These are phyloP conservation scores for Candida qinlingensis DNA, from an alignment of 805 yeast species.

Conservation along the genomic window DNA sequence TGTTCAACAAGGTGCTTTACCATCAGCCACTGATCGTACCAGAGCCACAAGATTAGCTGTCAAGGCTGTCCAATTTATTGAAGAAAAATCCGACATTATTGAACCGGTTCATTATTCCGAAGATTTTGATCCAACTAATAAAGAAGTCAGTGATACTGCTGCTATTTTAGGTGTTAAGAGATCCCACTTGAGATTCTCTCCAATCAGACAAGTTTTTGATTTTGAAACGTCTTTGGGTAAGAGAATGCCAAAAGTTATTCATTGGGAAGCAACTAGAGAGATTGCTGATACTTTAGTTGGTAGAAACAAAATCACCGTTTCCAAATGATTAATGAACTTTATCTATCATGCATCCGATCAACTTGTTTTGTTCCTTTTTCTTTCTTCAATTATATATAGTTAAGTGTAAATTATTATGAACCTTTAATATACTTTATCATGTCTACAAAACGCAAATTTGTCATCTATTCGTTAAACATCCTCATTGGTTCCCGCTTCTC, in stretches of 20 bases:
- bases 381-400: too few species aligned
- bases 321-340: neutral
- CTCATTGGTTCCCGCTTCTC: neutral
- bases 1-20: constrained; percentile 79
- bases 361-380: too few species aligned
- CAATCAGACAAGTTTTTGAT: constrained; percentile 75
- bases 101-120: constrained; percentile 42
- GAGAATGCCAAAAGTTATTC: constrained; percentile 86
- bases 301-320: constrained; percentile 31
- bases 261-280: constrained; percentile 74
- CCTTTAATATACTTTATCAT: too few species aligned
- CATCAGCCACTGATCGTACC: constrained; percentile 74
- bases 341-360: too few species aligned
- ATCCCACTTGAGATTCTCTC: constrained; percentile 67
- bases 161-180: constrained; percentile 80
- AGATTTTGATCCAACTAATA: constrained; percentile 36
- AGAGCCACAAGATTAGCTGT: constrained; percentile 69
- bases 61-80: constrained; percentile 65
- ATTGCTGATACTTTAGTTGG: constrained; percentile 84
- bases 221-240: constrained; percentile 73
- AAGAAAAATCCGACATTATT: constrained; percentile 33
- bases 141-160: constrained; percentile 47
- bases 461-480: neutral
- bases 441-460: too few species aligned
- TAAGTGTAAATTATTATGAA: too few species aligned